Percentiles rank a stretch among this genome's conserved stretches.
Evolutionary conservation across 2,329 filamentous ascomycete genomes (phyloP).

Genomic region (Scorias spongiosa): DNA sequence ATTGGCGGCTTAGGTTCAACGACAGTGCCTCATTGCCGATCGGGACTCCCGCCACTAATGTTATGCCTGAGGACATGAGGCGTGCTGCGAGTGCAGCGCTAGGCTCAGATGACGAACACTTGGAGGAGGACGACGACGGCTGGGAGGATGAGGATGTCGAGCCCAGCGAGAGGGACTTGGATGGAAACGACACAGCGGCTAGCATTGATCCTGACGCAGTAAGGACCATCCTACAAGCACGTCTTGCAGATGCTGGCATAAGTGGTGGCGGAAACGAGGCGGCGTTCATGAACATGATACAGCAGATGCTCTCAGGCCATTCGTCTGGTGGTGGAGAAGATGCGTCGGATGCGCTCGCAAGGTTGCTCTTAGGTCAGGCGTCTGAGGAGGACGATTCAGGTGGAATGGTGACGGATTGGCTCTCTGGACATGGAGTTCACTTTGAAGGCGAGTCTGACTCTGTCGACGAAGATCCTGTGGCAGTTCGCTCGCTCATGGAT

Average conservation of each 20-base stretch:
- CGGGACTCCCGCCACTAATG: slow-evolving; percentile 1
- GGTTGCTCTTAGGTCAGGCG: slow-evolving; percentile 24
- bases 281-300: slow-evolving; percentile 27
- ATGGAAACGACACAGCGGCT: slow-evolving; percentile 4
- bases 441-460: slow-evolving; percentile 12
- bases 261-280: slow-evolving; percentile 25
- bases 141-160: slow-evolving; percentile 10
- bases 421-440: slow-evolving; percentile 17
- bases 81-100: slow-evolving; percentile 9
- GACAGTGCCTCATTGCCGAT: slow-evolving; percentile 9
- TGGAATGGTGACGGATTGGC: slow-evolving; percentile 17
- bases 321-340: slow-evolving; percentile 19
- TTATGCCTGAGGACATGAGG: slow-evolving; percentile 17
- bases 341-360: slow-evolving; percentile 27
- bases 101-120: slow-evolving; percentile 6
- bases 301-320: slow-evolving; percentile 30
- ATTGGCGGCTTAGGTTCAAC: slow-evolving; percentile 28
- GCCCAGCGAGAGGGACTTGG: slow-evolving; percentile 7
- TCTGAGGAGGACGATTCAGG: slow-evolving; percentile 12
- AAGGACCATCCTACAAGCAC: slow-evolving; percentile 17
- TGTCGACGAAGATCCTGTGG: neutral
- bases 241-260: slow-evolving; percentile 16
- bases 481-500: neutral
- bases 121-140: slow-evolving; percentile 7
- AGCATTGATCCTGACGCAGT: slow-evolving; percentile 25